Percentiles rank a stretch among this genome's conserved stretches.
These are phyloP conservation scores for Fistulifera pelliculosa DNA, from an alignment of 108 stramenopile genomes.

Conservation along the genomic window DNA sequence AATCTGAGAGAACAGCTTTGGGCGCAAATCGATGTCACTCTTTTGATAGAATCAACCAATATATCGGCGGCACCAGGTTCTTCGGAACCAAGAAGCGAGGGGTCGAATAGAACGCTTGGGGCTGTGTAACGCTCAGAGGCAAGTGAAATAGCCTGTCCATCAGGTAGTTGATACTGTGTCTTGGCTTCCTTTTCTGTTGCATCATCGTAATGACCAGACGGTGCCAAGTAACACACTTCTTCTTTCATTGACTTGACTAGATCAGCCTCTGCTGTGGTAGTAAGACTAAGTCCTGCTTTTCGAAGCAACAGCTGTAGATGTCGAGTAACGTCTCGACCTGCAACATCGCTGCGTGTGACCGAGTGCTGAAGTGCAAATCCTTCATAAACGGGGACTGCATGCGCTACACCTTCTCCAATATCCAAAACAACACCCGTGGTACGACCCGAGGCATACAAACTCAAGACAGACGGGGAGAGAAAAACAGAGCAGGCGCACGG, in stretches of 20 bases:
- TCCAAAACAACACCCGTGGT: slow-evolving; percentile 97
- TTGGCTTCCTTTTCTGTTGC: slow-evolving; percentile 42
- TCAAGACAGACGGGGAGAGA: slow-evolving; percentile 85
- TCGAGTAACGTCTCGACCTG: slow-evolving; percentile 90
- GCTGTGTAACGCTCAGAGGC: slow-evolving; percentile 87
- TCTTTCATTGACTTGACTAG: slow-evolving; percentile 92
- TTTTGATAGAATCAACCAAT: slow-evolving; percentile 74
- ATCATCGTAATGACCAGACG: slow-evolving; percentile 27
- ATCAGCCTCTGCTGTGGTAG: slow-evolving; percentile 89
- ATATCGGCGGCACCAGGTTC: slow-evolving; percentile 82
- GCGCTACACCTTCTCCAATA: slow-evolving; percentile 94
- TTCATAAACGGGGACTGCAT: slow-evolving; percentile 96
- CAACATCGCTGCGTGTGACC: slow-evolving; percentile 85
- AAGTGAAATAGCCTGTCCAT: slow-evolving; percentile 74
- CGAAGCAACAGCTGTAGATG: slow-evolving; percentile 85
- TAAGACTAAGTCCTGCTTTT: slow-evolving; percentile 76
- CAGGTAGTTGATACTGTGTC: slow-evolving; percentile 83
- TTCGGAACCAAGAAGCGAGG: slow-evolving; percentile 88
- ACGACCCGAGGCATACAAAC: slow-evolving; percentile 92
- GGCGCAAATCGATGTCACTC: slow-evolving; percentile 87
- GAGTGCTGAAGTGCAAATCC: slow-evolving; percentile 95
- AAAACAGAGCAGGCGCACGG: slow-evolving; percentile 86
- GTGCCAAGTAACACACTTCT: slow-evolving; percentile 80
- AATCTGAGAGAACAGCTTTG: slow-evolving; percentile 90
- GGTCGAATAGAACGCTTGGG: slow-evolving; percentile 91